Evolutionary conservation across 805 yeast genomes (phyloP).

Genomic region (Zygosaccharomyces siamensis): DNA sequence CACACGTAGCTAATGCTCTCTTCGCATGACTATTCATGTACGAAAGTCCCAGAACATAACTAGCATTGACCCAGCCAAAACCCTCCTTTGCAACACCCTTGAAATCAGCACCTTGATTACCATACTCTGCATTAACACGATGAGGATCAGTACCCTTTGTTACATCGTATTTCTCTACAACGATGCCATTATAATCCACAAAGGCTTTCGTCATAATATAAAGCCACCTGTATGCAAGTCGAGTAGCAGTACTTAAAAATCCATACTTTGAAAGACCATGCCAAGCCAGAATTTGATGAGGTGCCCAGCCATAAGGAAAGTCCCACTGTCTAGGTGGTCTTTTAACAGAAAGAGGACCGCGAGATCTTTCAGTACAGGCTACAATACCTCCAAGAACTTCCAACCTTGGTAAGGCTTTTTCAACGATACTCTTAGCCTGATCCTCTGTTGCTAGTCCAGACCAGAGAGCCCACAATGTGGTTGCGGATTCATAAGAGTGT

Average conservation of each 20-base stretch:
- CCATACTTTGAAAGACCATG: conserved; percentile 74
- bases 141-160: conserved; percentile 80
- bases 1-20: conserved; percentile 74
- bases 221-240: conserved; percentile 86
- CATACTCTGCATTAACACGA: conserved; percentile 91
- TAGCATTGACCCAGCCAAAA: conserved; percentile 96
- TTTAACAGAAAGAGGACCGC: conserved; percentile 64
- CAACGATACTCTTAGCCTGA: conserved; percentile 63
- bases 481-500: conserved; percentile 74
- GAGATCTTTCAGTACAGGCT: conserved; percentile 69
- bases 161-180: conserved; percentile 92
- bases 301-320: conserved; percentile 98
- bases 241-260: conserved; percentile 53
- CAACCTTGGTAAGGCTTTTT: conserved; percentile 55
- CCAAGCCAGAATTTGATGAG: conserved; percentile 96
- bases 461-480: conserved; percentile 92
- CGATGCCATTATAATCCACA: conserved; percentile 90
- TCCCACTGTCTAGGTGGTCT: conserved; percentile 97
- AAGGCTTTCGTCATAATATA: conserved; percentile 82
- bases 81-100: conserved; percentile 95
- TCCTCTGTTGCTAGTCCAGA: conserved; percentile 59
- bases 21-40: conserved; percentile 60
- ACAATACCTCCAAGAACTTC: conserved; percentile 88
- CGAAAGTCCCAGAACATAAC: conserved; percentile 68
- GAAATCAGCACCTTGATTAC: conserved; percentile 91